Evolutionary conservation across 2,329 filamentous ascomycete species (phyloP), one percentile per base, ranked within the genome.

Genomic region (Pseudogymnoascus sp.): DNA sequence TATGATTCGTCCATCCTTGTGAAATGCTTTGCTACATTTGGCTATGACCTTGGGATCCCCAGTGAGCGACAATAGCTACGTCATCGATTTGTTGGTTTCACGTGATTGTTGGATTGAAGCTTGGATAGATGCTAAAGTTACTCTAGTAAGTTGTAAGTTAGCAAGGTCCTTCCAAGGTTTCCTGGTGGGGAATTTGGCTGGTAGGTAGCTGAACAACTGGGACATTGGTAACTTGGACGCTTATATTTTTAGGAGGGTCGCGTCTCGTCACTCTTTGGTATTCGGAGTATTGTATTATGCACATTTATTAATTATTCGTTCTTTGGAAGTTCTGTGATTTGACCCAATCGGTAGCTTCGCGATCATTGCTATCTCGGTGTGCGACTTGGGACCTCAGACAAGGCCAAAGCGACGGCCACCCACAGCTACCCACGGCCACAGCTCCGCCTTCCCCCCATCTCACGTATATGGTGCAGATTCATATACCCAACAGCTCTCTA

Each of bases 1-100:
- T 56, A 56, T 56, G 50, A 56, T 56, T 56, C 50, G 50, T 33
- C 28, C 50, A 56, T 56, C 50, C 50, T 56, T 56, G 25, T 33
- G 4, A 33, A 56, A 56, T 56, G 50, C 28, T 28, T 18, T 33
- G 50, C 50, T 56, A 56, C 25, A 56, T 56, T 33, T 56, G 28
- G 10, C 28, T 31, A 56, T 56, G 50, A 56, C 50, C 50, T 56
- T 56, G 28, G 50, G 50, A 35, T 56, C 10, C 2, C 28, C 12
- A 14, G 16, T 14, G 50, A 33, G 28, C 25, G 16, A 56, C 21
- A 56, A 33, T 33, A 3, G 11, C 50, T 56, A 56, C 50, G 50
- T 56, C 50, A 56, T 56, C 11, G 50, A 56, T 21, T 14, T 33
- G 28, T 11, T 12, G 50, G 50, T 33, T 56, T 28, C 50, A 56